Base-by-base conservation (phyloP, 177 flowering plant genomes). In the Vitis hybrid region DNA sequence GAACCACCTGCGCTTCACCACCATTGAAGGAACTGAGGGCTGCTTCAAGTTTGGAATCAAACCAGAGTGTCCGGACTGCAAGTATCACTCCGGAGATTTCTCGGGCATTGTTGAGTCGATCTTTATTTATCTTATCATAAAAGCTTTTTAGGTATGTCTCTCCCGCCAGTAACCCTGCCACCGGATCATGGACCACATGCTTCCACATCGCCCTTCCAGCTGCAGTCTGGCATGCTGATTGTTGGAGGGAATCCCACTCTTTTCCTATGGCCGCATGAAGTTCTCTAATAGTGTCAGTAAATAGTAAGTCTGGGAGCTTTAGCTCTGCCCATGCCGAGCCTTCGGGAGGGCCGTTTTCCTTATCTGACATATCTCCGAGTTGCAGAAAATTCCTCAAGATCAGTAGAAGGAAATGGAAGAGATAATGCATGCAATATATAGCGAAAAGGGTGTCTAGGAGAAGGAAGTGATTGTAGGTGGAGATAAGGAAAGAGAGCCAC, bases 401-500 rank as follows among this genome's bases (percentile, higher is more conserved):
- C 50, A 54, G 59, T 61, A 55, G 66, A 73, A 79, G 68, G 73
- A 61, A 66, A 56, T 52, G 68, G 66, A 63, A 73, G 62, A 75
- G 83, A 79, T 73, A 77, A 76, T 74, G 84, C 82, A 78, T 74
- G 71, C 19, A 18, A 68, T 63, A 51, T 76, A 64, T 61, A 69
- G 51, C 51, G 45, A 22, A 59, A 66, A 54, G 11, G 49, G 45
- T 45, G 48, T 50, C 20, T 63, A 57, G 26, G 20, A 15, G 59
- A 45, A 73, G 18, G 15, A 57, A 63, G 71, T 58, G 62, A 19
- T 65, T 67, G 51, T 63, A 3, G 69, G 71, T 53, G 62, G 85
- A 76, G 94, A 92, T 90, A 90, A 92, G 93, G 67, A 90, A 88
- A 88, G 87, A 90, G 88, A 90, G 82, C 93, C 94, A 90, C 97